Evolutionary conservation across 2,329 filamentous ascomycete genomes (phyloP).

Genomic region (Neofusicoccum cordaticola): DNA sequence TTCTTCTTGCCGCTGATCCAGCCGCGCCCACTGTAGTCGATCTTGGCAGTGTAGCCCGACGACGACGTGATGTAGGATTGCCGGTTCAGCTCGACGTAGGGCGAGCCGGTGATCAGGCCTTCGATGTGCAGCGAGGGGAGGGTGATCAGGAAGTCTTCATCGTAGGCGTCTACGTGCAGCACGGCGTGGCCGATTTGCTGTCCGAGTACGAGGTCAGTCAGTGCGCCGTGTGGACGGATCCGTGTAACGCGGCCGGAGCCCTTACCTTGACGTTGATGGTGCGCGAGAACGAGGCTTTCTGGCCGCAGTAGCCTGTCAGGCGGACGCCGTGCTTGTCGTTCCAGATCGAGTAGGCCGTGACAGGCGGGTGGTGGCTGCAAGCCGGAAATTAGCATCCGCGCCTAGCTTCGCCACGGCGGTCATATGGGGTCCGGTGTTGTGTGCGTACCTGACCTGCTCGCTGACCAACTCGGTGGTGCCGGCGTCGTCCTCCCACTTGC

Average conservation of each 20-base stretch:
- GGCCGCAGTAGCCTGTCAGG: slow-evolving; percentile 83
- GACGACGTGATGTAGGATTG: slow-evolving; percentile 82
- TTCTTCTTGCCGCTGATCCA: slow-evolving; percentile 98
- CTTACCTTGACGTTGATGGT: slow-evolving; percentile 81
- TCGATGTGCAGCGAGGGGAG: slow-evolving; percentile 91
- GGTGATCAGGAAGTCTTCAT: slow-evolving; percentile 84
- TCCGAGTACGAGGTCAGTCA: slow-evolving; percentile 1
- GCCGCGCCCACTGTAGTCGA: slow-evolving; percentile 90
- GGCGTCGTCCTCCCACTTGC: slow-evolving; percentile 79
- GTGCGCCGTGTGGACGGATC: not conserved
- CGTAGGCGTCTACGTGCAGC: slow-evolving; percentile 65
- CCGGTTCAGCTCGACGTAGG: slow-evolving; percentile 88
- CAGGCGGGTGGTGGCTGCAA: slow-evolving; percentile 78
- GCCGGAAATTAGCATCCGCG: not conserved
- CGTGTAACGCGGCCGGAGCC: not conserved
- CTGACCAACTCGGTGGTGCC: slow-evolving; percentile 84
- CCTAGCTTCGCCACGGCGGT: not conserved
- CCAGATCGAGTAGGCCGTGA: slow-evolving; percentile 89
- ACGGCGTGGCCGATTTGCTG: slow-evolving; percentile 83
- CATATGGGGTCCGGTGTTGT: not conserved
- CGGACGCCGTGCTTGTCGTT: slow-evolving; percentile 79
- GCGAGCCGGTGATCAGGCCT: slow-evolving; percentile 79
- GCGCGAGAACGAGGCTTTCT: slow-evolving; percentile 90
- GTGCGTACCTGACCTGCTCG: slow-evolving; percentile 76
- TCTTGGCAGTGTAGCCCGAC: slow-evolving; percentile 80